Evolutionary conservation across 2,329 filamentous ascomycete species (phyloP), one percentile per base, ranked within the genome.

Genomic region (Sarocladium oryzae): DNA sequence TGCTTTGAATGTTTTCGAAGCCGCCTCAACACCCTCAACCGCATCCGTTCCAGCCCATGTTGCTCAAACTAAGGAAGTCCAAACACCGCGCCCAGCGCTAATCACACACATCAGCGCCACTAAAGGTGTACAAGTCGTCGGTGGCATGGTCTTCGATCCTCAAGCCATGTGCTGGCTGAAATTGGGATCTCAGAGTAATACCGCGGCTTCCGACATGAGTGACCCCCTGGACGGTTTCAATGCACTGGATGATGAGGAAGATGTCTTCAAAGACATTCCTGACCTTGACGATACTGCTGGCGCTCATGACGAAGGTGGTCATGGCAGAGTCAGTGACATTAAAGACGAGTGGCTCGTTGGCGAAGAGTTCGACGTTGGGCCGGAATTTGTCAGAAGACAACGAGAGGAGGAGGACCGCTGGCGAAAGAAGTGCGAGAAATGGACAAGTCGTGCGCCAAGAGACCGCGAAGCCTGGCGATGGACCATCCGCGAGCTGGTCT

Each of bases 141-240:
- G 90, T n/a, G 89, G 90, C 58, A 99, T 99, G 93, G 87, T 97
- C 9, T 99, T 97, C 65, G 93, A 99, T 63, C 93, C 93, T 3
- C 85, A 89, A 56, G 89, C 89, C 60, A 97, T 99, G 92, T 95
- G 90, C 66, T 99, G 93, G 93, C 78, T 97, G 52, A 96, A 96
- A 67, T 75, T 93, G 55, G 74, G 77, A 43, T 67, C 73, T 16
- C 65, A 76, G 26, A 65, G 66, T n/a, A 72, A 73, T 49, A 61
- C 23, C 15, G 37, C 68, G 37, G 73, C 70, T 53, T 71, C 74
- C 2, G 75, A 80, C 16, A 66, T 69, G 9, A 72, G 74, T 38
- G 82, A 85, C 59, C 73, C 78, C 2, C 74, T 85, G 69, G 81
- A 84, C 56, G 77, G 77, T 1, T 82, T 85, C 53, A 81, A 88